Base-by-base conservation (phyloP, 2,329 filamentous ascomycete genomes). In the Coniochaeta sp. region DNA sequence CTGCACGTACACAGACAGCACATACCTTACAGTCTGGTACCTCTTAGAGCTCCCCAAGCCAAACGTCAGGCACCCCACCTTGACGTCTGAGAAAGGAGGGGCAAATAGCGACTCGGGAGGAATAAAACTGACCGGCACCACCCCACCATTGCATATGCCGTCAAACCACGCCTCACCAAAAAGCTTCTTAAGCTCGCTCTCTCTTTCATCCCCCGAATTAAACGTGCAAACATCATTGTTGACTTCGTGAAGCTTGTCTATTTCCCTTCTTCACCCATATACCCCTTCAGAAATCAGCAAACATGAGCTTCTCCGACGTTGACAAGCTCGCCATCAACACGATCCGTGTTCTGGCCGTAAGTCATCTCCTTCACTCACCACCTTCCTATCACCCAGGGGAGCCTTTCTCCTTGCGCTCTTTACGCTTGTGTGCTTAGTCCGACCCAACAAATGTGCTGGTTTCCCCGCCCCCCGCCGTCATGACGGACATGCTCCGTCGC, bases 311-410 rank as follows among this genome's bases (percentile, higher is more conserved):
- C 85, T 84, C 84, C 76, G 90, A 98, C 72, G 77, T 88, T 74
- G 95, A 99, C 78, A 82, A 89, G 83, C 86, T 92, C 79, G 90
- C 91, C 74, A 91, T 99, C 82, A 98, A 98, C 89, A 96, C 93
- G 78, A 98, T 99, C 83, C 91, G 95, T 77, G 80, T 91, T 74
- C 86, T 99, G 71, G 93, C 95, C 76, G 95, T 98, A 89, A 78
- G 92, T 88, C 64, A 60, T 63, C 63, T 62, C 62, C 31, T 57
- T 59, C 62, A 62, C 64, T 63, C 67, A 62, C 67, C 67, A 28
- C 26, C 8, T 3, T 5, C 31, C 47, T 14, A 47, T 26, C 24
- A 6, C 9, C 9, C 12, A 9, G 9, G 12, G 34, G 24, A 38
- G 36, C n/a, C 43, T 40, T 61, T 59, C 26, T 28, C 11, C 22